Evolutionary conservation across 1,284 basidiomycete species (phyloP), one percentile per base, ranked within the genome.

Genomic region (Ceratobasidium sp.): DNA sequence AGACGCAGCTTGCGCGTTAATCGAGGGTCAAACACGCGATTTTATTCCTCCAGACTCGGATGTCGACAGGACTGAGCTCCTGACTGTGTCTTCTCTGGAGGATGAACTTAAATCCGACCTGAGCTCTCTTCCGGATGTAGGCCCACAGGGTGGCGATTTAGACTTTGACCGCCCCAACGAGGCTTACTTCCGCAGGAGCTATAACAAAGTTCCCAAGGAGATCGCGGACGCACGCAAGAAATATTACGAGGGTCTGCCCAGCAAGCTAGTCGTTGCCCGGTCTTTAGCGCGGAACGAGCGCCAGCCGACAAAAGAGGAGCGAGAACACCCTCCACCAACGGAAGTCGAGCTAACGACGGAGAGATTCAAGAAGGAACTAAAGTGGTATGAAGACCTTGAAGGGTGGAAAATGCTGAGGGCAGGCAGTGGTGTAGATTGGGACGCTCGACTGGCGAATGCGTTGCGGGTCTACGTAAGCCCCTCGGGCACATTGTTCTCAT

Each of bases 241-340:
- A 61, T 98, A 93, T 82, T 98, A 98, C 81, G 84, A 87, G 18
- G 83, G 83, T 8, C 86, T 98, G 6, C 84, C 87, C 0, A 83
- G 83, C 38, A 88, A 88, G 77, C 82, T 99, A n/a, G 84, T 84
- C 53, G 86, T 85, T 2, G 92, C 94, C 7, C 87, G 96, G 14
- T 89, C 87, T 51, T 85, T 97, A 25, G 87, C 90, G 2, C 84
- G 87, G 5, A 89, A 93, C 1, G 86, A 86, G 53, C 85, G 95
- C n/a, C 91, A 95, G 77, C 88, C 90, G 18, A 96, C 92, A 7
- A 91, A 92, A 78, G 91, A 92, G 72, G 96, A 98, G 81, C 80
- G 83, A 73, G 86, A 86, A 53, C 88, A 92, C 76, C 92, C 94
- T 2, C 93, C 95, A 6, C 88, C 88, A 44, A 95, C 91, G 1